Base-by-base conservation (phyloP, 2,329 filamentous ascomycete species). In the Podosphaera xanthii region DNA sequence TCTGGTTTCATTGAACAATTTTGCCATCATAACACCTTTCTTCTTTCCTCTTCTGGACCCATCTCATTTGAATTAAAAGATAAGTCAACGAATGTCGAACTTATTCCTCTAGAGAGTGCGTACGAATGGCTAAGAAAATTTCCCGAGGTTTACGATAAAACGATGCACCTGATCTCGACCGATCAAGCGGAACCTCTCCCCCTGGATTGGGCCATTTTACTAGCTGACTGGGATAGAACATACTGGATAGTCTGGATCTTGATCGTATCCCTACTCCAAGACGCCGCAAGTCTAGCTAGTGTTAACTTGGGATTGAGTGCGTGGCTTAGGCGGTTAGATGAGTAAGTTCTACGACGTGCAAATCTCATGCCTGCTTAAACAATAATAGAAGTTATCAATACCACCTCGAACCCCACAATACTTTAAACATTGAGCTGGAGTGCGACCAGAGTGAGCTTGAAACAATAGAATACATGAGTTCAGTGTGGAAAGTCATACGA, bases 161-260 rank as follows among this genome's bases (percentile, higher is more conserved):
- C 65, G 7, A 49, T 58, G 5, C 30, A 40, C 0, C 56, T 63
- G 2, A 66, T 66, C 35, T 42, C 60, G 2, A 58, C 60, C 14
- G 64, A 65, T 38, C 64, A 65, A 50, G 64, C 62, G 8, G 64
- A 66, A 48, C 42, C 59, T 42, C 60, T 64, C 7, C 64, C 64
- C 6, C 53, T 66, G 2, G 56, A 66, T 36, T 66, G 64, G 64
- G 50, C 35, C 3, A 36, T 62, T 4, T 38, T 64, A 12, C 14
- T 58, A 3, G 58, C 57, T 6, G 60, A 62, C 46, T 66, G 62
- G 64, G 61, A 63, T 42, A 53, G 59, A 22, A 58, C 61, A 0
- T 65, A 65, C 38, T 65, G 62, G 63, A 57, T 60, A 3, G 59
- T 65, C 2, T 66, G 63, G 63, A 58, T 66, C 1, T 65, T 59